Conservation (phyloP, 768 basidiomycete genomes). For the Lentinula guzmanii region DNA sequence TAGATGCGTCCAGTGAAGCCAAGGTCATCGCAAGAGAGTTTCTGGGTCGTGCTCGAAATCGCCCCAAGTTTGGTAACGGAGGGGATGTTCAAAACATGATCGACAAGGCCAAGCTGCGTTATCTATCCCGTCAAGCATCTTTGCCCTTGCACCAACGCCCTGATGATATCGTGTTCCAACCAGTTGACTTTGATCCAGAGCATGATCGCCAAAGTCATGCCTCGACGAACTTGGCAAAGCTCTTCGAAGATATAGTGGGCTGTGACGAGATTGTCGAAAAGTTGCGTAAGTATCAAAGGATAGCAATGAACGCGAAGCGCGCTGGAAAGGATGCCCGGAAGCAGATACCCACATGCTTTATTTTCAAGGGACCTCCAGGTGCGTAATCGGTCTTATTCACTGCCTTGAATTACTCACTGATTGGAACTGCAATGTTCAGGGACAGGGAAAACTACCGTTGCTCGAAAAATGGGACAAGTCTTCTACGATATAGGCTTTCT, state of each 20-base stretch:
- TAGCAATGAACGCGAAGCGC: constrained; percentile 35
- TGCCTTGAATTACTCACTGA: neutral
- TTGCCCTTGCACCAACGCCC: constrained; percentile 17
- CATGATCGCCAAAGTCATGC: constrained; percentile 45
- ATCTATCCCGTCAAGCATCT: constrained; percentile 31
- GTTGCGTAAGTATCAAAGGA: constrained; percentile 44
- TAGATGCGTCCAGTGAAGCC: constrained; percentile 49
- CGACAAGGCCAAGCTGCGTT: constrained; percentile 42
- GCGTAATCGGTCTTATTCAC: constrained; percentile 10
- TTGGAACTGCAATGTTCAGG: constrained; percentile 19
- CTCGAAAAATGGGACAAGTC: constrained; percentile 45
- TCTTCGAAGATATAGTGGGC: constrained; percentile 62
- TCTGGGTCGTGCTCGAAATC: constrained; percentile 32
- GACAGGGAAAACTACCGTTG: constrained; percentile 48
- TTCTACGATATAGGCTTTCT: constrained; percentile 50
- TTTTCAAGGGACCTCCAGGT: constrained; percentile 75
- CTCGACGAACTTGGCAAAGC: constrained; percentile 39
- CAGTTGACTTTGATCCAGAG: constrained; percentile 59
- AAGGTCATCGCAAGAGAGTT: constrained; percentile 52
- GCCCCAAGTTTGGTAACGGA: constrained; percentile 62
- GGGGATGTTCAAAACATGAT: constrained; percentile 63
- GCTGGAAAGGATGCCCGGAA: constrained; percentile 37
- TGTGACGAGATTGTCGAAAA: constrained; percentile 46
- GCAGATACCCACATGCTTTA: constrained; percentile 58
- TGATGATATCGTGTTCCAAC: constrained; percentile 43